A percentile compares a stretch with the other conserved stretches of the same genome.
Conservation (phyloP, 2,329 filamentous ascomycete species). For the Acrodontium crateriforme region DNA sequence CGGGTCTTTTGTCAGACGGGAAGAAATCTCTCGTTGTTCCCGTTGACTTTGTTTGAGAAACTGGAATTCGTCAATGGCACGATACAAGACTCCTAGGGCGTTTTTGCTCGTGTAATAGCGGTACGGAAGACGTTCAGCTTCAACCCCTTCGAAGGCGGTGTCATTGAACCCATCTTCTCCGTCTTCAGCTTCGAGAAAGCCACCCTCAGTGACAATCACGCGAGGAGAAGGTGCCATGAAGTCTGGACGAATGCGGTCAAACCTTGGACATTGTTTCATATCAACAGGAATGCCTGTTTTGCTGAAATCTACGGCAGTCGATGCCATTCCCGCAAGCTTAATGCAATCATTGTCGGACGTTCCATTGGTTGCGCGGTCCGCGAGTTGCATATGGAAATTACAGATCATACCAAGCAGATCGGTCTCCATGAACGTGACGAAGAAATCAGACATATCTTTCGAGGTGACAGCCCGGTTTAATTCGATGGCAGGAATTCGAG, state of each 20-base stretch:
- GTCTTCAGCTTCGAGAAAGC: constrained; percentile 35
- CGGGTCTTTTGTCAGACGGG: too few relatives aligned
- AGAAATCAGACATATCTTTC: constrained; percentile 65
- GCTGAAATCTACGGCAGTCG: constrained; percentile 25
- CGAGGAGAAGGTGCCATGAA: constrained; percentile 40
- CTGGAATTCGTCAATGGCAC: constrained; percentile 55
- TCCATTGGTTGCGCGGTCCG: constrained; percentile 22
- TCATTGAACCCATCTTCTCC: constrained; percentile 34
- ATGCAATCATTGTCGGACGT: constrained; percentile 23
- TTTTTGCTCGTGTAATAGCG: constrained; percentile 55
- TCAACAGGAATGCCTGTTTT: constrained; percentile 48
- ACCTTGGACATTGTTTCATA: constrained; percentile 30
- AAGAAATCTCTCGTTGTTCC: constrained; percentile 8
- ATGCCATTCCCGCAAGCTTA: constrained; percentile 26
- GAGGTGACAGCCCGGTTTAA: constrained; percentile 46
- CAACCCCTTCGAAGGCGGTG: constrained; percentile 23
- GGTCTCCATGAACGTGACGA: constrained; percentile 59
- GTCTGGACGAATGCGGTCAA: constrained; percentile 32
- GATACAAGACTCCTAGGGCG: constrained; percentile 56
- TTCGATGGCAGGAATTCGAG: constrained; percentile 40
- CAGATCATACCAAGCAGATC: constrained; percentile 31
- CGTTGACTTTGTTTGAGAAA: constrained; percentile 42
- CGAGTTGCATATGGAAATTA: constrained; percentile 27
- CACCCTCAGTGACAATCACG: constrained; percentile 28
- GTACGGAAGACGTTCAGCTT: constrained; percentile 20